Percentiles rank a stretch among this genome's conserved stretches.
These are phyloP conservation scores for Huntiella moniliformis DNA, from an alignment of 2,329 filamentous ascomycete genomes.

Conservation along the genomic window DNA sequence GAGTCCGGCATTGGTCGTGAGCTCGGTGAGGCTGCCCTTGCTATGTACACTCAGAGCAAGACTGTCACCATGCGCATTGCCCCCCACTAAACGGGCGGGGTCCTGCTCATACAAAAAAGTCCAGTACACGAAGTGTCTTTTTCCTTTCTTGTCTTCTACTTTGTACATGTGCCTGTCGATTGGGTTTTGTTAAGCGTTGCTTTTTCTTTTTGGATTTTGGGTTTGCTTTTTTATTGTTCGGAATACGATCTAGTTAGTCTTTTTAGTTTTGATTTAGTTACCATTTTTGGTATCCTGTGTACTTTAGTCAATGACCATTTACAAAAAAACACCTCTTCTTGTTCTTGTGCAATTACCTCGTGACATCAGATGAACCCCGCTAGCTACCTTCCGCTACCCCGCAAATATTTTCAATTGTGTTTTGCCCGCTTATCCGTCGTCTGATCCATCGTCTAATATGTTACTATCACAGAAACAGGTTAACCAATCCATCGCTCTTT, in stretches of 20 bases:
- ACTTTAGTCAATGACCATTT: conserved; percentile 1
- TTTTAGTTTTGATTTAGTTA: not conserved
- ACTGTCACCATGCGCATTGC: conserved; percentile 13
- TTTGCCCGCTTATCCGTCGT: too few relatives aligned
- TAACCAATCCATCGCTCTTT: not conserved
- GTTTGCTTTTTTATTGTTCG: not conserved
- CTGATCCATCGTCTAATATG: too few relatives aligned
- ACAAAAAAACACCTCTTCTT: too few relatives aligned
- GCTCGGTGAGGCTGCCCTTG: conserved; percentile 12
- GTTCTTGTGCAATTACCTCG: too few relatives aligned
- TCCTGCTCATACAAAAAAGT: not conserved
- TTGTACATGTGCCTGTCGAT: not conserved
- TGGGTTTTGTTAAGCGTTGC: not conserved
- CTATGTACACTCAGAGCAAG: conserved; percentile 14
- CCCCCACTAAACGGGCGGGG: not conserved
- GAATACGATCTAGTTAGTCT: not conserved
- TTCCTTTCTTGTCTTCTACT: conserved; percentile 2
- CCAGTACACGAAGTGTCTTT: conserved; percentile 1
- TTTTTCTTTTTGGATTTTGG: not conserved
- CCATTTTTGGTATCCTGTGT: not conserved
- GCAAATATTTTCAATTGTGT: too few relatives aligned
- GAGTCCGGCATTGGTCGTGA: conserved; percentile 13
- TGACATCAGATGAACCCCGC: too few relatives aligned
- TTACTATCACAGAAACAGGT: not conserved
- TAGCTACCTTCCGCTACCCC: too few relatives aligned